Evolutionary conservation across 768 basidiomycete species (phyloP).

Genomic region (Lentinula guzmanii): DNA sequence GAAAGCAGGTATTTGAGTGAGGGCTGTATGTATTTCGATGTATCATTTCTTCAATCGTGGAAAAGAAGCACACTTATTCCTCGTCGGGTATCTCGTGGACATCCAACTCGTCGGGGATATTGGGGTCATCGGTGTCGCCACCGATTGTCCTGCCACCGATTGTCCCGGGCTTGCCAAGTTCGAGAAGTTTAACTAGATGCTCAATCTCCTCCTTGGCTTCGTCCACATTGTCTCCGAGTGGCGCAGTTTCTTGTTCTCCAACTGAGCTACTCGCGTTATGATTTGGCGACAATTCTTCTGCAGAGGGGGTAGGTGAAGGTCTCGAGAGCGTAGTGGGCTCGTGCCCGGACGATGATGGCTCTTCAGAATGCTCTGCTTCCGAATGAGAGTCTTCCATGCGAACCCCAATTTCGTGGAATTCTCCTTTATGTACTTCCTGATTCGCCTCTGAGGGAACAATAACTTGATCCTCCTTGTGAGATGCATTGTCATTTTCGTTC

Average conservation of each 20-base stretch:
- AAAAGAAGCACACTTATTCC: constrained; percentile 17
- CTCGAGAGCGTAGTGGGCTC: background rate
- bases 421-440: background rate
- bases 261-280: background rate
- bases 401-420: background rate
- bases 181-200: constrained; percentile 41
- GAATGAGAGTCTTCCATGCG: background rate
- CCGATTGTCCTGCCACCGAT: constrained; percentile 29
- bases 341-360: background rate
- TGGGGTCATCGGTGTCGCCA: constrained; percentile 12
- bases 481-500: constrained; percentile 4
- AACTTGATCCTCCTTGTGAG: background rate
- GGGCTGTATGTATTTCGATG: background rate
- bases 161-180: constrained; percentile 22
- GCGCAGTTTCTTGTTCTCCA: background rate
- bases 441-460: constrained; percentile 3
- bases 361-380: background rate
- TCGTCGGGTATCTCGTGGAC: constrained; percentile 31
- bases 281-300: background rate
- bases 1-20: background rate
- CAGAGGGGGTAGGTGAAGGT: background rate
- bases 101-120: constrained; percentile 26
- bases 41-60: background rate
- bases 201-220: constrained; percentile 29
- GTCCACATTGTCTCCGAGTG: background rate